These are phyloP conservation scores for Phanerochaete sordida DNA, from an alignment of 768 basidiomycete species.

Conservation along the genomic window DNA sequence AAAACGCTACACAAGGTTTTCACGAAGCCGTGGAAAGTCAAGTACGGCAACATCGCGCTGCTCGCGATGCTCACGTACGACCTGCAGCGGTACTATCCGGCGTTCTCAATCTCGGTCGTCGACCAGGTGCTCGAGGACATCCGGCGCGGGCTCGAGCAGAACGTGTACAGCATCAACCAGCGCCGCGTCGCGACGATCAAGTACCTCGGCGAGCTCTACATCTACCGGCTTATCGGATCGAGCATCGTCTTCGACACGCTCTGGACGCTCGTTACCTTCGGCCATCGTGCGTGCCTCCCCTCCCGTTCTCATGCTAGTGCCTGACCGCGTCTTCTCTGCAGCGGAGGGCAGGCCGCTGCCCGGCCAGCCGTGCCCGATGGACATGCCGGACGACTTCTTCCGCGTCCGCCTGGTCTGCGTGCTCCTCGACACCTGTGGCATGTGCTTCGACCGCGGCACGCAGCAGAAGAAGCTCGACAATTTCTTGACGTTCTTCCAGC, in stretches of 20 bases:
- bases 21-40: conserved; percentile 98
- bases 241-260: conserved; percentile 88
- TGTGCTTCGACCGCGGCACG: conserved; percentile 94
- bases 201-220: conserved; percentile 96
- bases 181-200: conserved; percentile 88
- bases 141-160: conserved; percentile 86
- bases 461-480: conserved; percentile 92
- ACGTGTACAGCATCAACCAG: conserved; percentile 94
- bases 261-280: conserved; percentile 94
- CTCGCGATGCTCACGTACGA: conserved; percentile 96
- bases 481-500: conserved; percentile 92
- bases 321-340: conserved; percentile 30
- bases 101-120: conserved; percentile 83
- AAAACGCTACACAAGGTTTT: conserved; percentile 81
- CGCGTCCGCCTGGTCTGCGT: conserved; percentile 88
- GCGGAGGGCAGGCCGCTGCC: conserved; percentile 90
- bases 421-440: conserved; percentile 91
- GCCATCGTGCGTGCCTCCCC: conserved; percentile 70
- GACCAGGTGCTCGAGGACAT: conserved; percentile 96
- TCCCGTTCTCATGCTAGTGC: neutral
- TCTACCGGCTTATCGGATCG: conserved; percentile 88
- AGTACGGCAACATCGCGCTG: conserved; percentile 83
- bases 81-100: conserved; percentile 87
- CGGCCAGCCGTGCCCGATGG: conserved; percentile 66
- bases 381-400: conserved; percentile 97